Base-by-base conservation (phyloP, 179 eudicot genomes). In the Silene vulgaris region DNA sequence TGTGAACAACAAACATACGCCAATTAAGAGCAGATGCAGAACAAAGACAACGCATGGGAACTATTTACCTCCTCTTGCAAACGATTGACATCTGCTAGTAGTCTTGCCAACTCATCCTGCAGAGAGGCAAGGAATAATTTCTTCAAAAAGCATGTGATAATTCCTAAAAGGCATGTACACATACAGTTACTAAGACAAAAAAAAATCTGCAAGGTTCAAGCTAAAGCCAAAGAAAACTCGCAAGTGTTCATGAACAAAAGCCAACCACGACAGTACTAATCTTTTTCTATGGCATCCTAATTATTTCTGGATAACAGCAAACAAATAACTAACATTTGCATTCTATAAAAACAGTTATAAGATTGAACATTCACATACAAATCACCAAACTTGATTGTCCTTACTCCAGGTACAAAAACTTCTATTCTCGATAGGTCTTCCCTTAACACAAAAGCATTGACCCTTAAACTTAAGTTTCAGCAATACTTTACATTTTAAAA, bases 81-180 rank as follows among this genome's bases (percentile, higher is more conserved):
- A 76, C 71, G 89, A 30, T 9, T 75, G 71, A 96, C 86, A 67
- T 90, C 89, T 70, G 84, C 88, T 17, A 48, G 74, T 81, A 93
- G 81, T 78, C 85, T 86, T 54, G 85, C 82, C 32, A 91, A 14
- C 83, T 93, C 98, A 61, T 84, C 96, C 99, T 96, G 97, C 74
- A 86, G 69, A 30, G 78, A 78, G 43, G 4, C 64, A 57, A 65
- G 14, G 32, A 4, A 7, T 57, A 7, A 67, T 62, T 63, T 32
- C 43, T 54, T 20, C 48, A 14, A 52, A 48, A 68, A 20, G 3
- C 32, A 71, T 19, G 5, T 63, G 1, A 23, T 20, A 43, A 4
- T 20, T 16, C 12, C 16, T 26, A 19, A 26, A 16, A 64, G 52
- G 23, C 6, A 5, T 26, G 60, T 23, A 12, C 23, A 69, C 26